Evolutionary conservation across 441 rosid genomes (phyloP).

Genomic region (Oxalis stricta): DNA sequence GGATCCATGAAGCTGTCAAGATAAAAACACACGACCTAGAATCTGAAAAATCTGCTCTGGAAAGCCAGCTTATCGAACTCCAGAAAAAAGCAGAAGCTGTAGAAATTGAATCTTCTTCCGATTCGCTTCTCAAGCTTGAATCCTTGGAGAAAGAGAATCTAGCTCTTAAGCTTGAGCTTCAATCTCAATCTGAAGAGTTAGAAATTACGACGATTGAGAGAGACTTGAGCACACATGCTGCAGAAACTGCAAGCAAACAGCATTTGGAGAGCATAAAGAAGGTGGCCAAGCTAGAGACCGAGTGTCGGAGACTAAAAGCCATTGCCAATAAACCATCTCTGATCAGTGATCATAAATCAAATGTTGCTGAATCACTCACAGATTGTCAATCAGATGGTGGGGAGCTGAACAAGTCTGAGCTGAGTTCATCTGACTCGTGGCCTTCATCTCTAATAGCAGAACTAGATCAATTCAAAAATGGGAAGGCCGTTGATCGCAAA

Average conservation of each 20-base stretch:
- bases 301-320: conserved; percentile 61
- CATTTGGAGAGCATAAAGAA: conserved; percentile 77
- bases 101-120: conserved; percentile 19
- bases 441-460: conserved; percentile 37
- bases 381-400: conserved; percentile 75
- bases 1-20: conserved; percentile 34
- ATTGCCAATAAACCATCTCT: conserved; percentile 29
- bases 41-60: conserved; percentile 34
- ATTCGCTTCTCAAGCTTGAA: conserved; percentile 35
- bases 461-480: conserved; percentile 38
- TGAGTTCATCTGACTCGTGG: conserved; percentile 40
- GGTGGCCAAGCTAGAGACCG: conserved; percentile 76
- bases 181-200: conserved; percentile 43
- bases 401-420: conserved; percentile 19
- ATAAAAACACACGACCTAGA: conserved; percentile 46
- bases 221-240: conserved; percentile 78
- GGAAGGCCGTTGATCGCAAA: conserved; percentile 25
- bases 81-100: conserved; percentile 26
- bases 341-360: conserved; percentile 24
- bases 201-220: conserved; percentile 63
- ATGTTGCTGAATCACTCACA: conserved; percentile 31
- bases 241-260: conserved; percentile 90
- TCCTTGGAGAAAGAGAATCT: conserved; percentile 46
- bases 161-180: conserved; percentile 40
- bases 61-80: conserved; percentile 33